Percentiles rank a stretch among this genome's conserved stretches.
Conservation (phyloP, 257 asterid species). For the Jacaranda mimosifolia region DNA sequence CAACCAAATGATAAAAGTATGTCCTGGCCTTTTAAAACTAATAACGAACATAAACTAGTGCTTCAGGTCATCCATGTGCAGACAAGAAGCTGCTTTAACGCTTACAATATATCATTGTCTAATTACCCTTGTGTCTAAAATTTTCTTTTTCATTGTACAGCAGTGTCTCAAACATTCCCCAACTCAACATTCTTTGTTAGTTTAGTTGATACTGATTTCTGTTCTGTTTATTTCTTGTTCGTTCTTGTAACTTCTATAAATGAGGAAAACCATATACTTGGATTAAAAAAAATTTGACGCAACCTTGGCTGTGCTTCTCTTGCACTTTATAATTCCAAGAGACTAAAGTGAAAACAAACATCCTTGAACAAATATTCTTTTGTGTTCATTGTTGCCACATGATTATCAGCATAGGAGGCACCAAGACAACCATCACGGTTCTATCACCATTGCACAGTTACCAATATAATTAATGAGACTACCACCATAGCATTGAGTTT, state of each 20-base stretch:
- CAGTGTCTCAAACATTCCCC: not conserved
- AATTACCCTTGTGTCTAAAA: not conserved
- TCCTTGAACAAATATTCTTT: not conserved
- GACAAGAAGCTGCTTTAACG: not conserved
- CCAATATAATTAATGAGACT: not conserved
- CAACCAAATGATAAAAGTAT: not conserved
- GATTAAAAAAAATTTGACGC: not conserved
- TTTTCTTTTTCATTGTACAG: constrained; percentile 4
- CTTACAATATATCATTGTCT: not conserved
- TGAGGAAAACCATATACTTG: not conserved
- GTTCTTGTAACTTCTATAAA: constrained; percentile 5
- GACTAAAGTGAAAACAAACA: not conserved
- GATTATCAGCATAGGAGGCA: not conserved
- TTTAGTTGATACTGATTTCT: not conserved
- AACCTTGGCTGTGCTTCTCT: not conserved
- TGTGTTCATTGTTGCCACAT: not conserved
- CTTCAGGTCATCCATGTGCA: not conserved
- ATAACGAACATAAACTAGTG: no score
- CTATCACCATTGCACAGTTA: not conserved
- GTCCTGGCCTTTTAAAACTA: no score
- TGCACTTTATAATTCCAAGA: not conserved
- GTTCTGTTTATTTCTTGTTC: not conserved
- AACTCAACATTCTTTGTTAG: not conserved
- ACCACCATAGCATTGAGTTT: not conserved
- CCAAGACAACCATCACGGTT: not conserved